Conservation (phyloP, 306 rosid species). For the Abrus precatorius region DNA sequence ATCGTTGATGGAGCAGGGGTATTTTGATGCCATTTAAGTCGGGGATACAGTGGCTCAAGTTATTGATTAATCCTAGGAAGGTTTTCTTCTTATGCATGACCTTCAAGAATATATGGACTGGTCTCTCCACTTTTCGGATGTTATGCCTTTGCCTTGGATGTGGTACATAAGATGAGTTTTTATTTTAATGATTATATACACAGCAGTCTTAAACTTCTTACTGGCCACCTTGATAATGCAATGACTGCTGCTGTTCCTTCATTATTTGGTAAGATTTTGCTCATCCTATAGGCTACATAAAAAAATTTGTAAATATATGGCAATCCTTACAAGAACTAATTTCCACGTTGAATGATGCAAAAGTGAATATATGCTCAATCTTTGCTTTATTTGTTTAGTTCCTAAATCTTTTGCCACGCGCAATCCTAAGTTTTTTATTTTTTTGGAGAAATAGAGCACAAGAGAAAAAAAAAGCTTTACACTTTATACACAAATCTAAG, state of each 20-base stretch:
- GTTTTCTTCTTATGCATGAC: slow-evolving; percentile 53
- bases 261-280: slow-evolving; percentile 46
- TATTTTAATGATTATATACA: slow-evolving; percentile 47
- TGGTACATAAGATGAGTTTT: slow-evolving; percentile 62
- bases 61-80: slow-evolving; percentile 63
- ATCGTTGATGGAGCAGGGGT: slow-evolving; percentile 60
- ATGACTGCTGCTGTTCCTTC: slow-evolving; percentile 57
- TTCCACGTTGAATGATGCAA: slow-evolving; percentile 5
- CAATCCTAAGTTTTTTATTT: background rate
- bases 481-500: background rate
- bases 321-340: background rate
- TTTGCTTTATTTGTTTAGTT: background rate
- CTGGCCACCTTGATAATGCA: slow-evolving; percentile 59
- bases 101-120: slow-evolving; percentile 60
- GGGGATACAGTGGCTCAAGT: slow-evolving; percentile 56
- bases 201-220: slow-evolving; percentile 53
- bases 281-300: background rate
- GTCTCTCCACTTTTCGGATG: slow-evolving; percentile 55
- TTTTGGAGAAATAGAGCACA: background rate
- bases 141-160: slow-evolving; percentile 68
- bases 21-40: slow-evolving; percentile 48
- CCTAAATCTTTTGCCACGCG: background rate
- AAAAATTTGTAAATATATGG: too few relatives aligned
- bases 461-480: background rate
- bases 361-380: background rate